Base-by-base conservation (phyloP, 768 basidiomycete species). In the Leccinum sublutescens region DNA sequence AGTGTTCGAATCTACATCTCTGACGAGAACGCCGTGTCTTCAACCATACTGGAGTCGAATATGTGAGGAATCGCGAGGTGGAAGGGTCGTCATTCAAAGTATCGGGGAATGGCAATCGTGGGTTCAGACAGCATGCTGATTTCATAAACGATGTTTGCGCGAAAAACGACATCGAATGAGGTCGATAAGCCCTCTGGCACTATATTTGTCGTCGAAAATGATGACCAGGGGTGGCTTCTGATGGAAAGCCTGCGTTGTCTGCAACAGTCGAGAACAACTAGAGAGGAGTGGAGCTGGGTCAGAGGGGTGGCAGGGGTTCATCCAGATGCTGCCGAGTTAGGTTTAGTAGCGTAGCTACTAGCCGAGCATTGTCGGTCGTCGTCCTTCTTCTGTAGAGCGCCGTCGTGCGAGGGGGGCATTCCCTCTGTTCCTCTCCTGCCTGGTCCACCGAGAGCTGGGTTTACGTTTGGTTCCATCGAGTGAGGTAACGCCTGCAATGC, bases 31-130 rank as follows among this genome's bases (percentile, higher is more conserved):
- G 31, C 10, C 29, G 29, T 29, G 29, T 68, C 65, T 61, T 89
- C 87, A 48, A 92, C 71, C 0, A 81, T 80, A 33, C 66, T 73
- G 0, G 82, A 85, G 74, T 94, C 92, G 12, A 68, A 69, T 0
- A 74, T 64, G 62, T 89, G 76, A 1, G 92, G 90, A n/a, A 93
- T 82, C 52, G 92, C 78, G 15, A 93, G 80, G 64, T 92, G 89
- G 71, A 94, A 93, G 65, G 63, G 2, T 47, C 56, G 5, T 38
- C 36, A 29, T 54, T 25, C 3, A 47, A 53, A 8, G 29, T 36
- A 5, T 58, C 50, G 3, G 73, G 72, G 45, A 50, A 60, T 15
- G 76, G 50, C 78, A 79, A 21, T 71, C 69, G 5, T 72, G 74
- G 60, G 85, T 77, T 79, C 80, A 82, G 1, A 61, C 25, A 0